A percentile compares a stretch with the other conserved stretches of the same genome.
phyloP scores from a whole-genome alignment of 805 yeast genomes.

The Yamadazyma sp. region DNA sequence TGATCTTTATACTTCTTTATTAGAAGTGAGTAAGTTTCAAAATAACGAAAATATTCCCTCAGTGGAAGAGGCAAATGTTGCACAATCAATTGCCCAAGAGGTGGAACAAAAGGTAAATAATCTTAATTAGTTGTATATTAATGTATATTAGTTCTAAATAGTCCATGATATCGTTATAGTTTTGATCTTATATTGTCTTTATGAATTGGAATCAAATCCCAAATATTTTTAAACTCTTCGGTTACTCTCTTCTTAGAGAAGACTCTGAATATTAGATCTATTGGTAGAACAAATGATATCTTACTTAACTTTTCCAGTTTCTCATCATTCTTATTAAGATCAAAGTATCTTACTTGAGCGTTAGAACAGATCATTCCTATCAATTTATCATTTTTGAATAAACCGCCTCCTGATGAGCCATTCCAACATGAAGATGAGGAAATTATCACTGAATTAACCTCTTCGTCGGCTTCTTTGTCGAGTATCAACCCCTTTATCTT shows the following conservation, averaged over 20 bases:
- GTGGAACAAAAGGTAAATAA: constrained; percentile 17
- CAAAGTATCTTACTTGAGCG: constrained; percentile 32
- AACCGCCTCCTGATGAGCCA: constrained; percentile 51
- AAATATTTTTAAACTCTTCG: constrained; percentile 8
- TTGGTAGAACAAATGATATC: constrained; percentile 31
- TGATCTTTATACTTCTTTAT: constrained; percentile 39
- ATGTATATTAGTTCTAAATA: not conserved
- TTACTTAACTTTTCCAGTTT: constrained; percentile 28
- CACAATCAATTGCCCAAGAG: constrained; percentile 18
- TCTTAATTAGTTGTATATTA: too few species aligned
- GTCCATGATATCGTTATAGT: not conserved
- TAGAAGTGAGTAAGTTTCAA: constrained; percentile 40
- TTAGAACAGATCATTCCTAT: constrained; percentile 45
- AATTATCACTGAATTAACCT: constrained; percentile 20
- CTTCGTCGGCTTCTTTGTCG: constrained; percentile 1
- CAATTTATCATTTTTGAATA: constrained; percentile 26
- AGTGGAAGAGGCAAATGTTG: constrained; percentile 23
- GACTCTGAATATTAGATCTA: constrained; percentile 26
- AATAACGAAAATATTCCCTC: constrained; percentile 3
- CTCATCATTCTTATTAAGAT: constrained; percentile 8
- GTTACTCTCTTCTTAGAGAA: constrained; percentile 6
- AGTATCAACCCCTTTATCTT: constrained; percentile 2
- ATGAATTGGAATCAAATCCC: constrained; percentile 11
- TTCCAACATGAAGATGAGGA: constrained; percentile 48
- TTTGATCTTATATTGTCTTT: constrained; percentile 3